Evolutionary conservation across 2,329 filamentous ascomycete genomes (phyloP), one percentile per base, ranked within the genome.

Genomic region (Xylaria sp.): DNA sequence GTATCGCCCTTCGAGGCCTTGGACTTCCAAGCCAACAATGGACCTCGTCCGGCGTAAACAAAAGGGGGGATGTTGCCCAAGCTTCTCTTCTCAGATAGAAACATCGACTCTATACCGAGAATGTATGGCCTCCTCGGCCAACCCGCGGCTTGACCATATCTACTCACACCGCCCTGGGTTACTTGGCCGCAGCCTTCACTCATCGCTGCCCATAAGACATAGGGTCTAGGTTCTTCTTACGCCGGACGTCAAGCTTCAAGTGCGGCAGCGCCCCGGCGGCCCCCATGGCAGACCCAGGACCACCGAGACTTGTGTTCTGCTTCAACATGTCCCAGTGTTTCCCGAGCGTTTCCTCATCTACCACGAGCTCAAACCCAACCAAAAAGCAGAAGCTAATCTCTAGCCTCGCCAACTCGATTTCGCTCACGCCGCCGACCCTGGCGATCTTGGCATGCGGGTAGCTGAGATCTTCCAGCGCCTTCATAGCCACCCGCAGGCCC

Each of bases 301-400:
- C 47, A 7, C 31, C 33, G n/a, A 33, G 35, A 25, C 15, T 41
- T 40, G 21, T 48, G 15, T 53, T 63, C 33, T 69, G 64, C 54
- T 66, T 76, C 75, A 92, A 86, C 73, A 86, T 83, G 52, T 87
- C 86, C 68, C 88, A 91, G 78, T 91, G 90, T 71, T 75, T 87
- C 58, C 81, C 86, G 56, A 91, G 77, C 69, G 81, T 81, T 48
- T 84, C 80, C 60, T 82, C 80, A 66, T 83, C 83, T 3, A 92
- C 88, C 38, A 84, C 83, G 62, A 96, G 81, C 70, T 94, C 90
- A 72, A 96, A 96, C 53, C 92, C 89, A n/a, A 89, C 87, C 60
- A 96, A 78, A 74, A 93, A 94, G 77, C 91, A 93, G 73, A 94
- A 94, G 70, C 90, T 93, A 63, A 98, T 91, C 80, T 98, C 95